Evolutionary conservation across 257 asterid genomes (phyloP), one percentile per base, ranked within the genome.

Genomic region (Solanum chilense): DNA sequence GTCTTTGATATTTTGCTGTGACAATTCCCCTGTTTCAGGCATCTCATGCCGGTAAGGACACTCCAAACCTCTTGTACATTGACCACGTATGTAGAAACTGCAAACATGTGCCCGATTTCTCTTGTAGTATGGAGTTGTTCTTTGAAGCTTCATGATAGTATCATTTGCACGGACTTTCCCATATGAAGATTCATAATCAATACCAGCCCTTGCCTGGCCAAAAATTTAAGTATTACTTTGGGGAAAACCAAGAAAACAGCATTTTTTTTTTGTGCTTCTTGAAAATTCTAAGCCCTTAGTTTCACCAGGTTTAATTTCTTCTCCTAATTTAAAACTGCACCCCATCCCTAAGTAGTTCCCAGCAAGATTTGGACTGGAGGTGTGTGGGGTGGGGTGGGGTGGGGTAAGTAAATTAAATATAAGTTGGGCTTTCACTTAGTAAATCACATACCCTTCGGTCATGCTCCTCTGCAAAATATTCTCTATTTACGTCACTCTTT

Each of bases 31-130:
- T 47, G 96, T 95, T 56, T 88, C 98, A 33, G 99, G 99, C 99
- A 96, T 97, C 93, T 97, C 99, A 33, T 96, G 99, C 90, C 98
- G 91, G 89, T 94, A 97, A 25, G 99, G 99, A 88, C 99, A 97
- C 90, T 97, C 99, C 11, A 94, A 92, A 82, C 99, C 99, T 93
- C 99, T 97, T 82, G 98, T 96, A 91, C 99, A 97, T 83, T 95
- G 98, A 88, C 99, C 99, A 56, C 98, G 99, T 84, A 95, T 93
- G 85, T 31, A 97, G 91, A 97, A 97, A 93, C 99, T 97, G 93
- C 99, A 97, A 87, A 96, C 98, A 88, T 96, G 99, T 12, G 99
- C 99, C 86, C 98, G 89, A 87, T 97, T 97, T 89, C 99, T 92
- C 94, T 95, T 93, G 92, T 97, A 97, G 90, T 95, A 96, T 29